Base-by-base conservation (phyloP, 495 filamentous ascomycete species). In the Clavariopsis aquatica region DNA sequence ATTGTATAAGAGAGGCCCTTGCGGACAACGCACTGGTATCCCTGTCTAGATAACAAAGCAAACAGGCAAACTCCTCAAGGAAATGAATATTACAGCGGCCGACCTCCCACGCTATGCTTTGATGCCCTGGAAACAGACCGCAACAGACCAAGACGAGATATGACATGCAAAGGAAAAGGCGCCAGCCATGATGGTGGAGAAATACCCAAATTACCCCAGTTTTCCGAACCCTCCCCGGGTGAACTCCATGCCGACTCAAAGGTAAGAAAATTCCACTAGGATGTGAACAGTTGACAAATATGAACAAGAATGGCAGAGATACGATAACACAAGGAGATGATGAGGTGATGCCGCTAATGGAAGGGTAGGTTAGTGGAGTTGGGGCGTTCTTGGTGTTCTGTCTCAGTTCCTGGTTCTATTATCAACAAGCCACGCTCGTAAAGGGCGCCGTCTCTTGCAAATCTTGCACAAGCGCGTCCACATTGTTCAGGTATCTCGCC, bases 391-490 rank as follows among this genome's bases (percentile, higher is more conserved):
- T 15, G 19, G 31, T n/a, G 4, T 6, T 53, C 51, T 28, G 13
- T 15, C 24, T 29, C 52, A 9, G 12, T 20, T 15, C 19, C 29
- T 9, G 31, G 20, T 23, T 27, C 28, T 5, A 6, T 12, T 27
- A 31, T 64, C 56, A 67, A 27, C 54, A 67, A 28, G 28, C 53
- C 26, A 70, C 60, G 36, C 47, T 55, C 5, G 63, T 49, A 74
- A 90, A 89, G 9, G 87, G 82, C 51, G 87, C 86, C 56, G 87
- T 91, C 78, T 90, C 92, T 71, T 87, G 87, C 66, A 98, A 72
- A 76, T 98, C 94, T 73, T 90, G 88, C 23, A 98, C 88, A 68
- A 98, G 78, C 70, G 93, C 92, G 62, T 96, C 92, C 36, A 98
- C 94, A 67, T 92, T 96, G 64, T 83, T 89, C 57, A 98, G 76